Evolutionary conservation across 805 yeast genomes (phyloP), one percentile per base, ranked within the genome.

Genomic region (Myxozyma geophila): DNA sequence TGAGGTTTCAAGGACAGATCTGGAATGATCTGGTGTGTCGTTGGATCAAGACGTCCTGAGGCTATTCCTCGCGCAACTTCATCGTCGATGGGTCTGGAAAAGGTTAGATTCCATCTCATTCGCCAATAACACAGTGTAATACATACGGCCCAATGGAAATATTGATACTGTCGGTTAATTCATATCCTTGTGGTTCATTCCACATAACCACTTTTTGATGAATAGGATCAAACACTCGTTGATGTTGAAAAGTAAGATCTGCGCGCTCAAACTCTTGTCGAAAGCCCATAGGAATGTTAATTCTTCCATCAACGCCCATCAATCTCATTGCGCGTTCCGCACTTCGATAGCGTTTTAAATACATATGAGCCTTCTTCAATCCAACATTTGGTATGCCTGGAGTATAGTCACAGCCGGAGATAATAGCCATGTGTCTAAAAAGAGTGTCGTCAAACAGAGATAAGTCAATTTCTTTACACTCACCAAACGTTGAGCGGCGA

Each of bases 351-450:
- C 82, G 79, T 58, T 79, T 79, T 1, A 90, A 86, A 50, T 88
- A 73, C 47, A 77, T 78, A 59, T 88, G 83, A 0, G 98, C 96
- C 35, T 87, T 89, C 51, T 85, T 84, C 9, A 92, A 80, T 0
- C 99, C 99, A 15, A 93, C 81, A 1, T 88, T 87, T 0, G 88
- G 83, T 7, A 95, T 79, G 0, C 99, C 99, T 59, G 85, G 85
- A 0, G 97, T 90, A 72, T 95, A 95, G 75, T 95, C 99, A 77
- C 99, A 95, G 0, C 99, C 99, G n/a, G 96, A 85, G 4, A 95
- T 73, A 69, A 92, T 87, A 1, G 97, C 98, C 76, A 90, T 83
- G 48, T 86, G 79, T 53, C 95, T 80, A 58, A 90, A 74, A 70
- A 90, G 90, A 9, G 82, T 83, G 35, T 78, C 82, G 21, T 81